Evolutionary conservation across 164 flowering plant species (phyloP).

Genomic region (Liriodendron chinense): DNA sequence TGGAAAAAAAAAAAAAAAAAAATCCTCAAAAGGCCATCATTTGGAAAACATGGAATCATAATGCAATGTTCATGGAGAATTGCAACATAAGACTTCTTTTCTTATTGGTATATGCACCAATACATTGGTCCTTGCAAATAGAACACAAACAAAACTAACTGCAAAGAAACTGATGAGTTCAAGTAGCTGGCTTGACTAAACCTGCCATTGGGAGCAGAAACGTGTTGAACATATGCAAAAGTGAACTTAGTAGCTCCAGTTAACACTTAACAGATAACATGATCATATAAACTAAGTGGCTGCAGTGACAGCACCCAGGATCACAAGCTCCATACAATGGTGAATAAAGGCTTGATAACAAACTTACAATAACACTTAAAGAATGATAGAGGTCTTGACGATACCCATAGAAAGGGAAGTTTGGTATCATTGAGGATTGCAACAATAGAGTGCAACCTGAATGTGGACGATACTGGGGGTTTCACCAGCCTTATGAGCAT

Average conservation of each 20-base stretch:
- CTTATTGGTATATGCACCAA: not conserved
- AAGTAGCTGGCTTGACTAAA: too few species aligned
- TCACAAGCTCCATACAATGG: not conserved
- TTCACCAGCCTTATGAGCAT: too few species aligned
- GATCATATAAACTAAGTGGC: not conserved
- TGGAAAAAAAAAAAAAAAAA: slow-evolving; percentile 20
- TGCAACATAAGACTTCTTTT: not conserved
- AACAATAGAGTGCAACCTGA: too few species aligned
- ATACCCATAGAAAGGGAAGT: too few species aligned
- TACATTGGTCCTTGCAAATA: not conserved
- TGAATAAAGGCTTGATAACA: not conserved
- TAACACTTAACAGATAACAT: not conserved
- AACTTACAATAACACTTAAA: too few species aligned
- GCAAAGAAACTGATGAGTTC: not conserved
- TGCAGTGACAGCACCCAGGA: not conserved
- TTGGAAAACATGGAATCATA: not conserved
- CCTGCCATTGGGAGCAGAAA: too few species aligned
- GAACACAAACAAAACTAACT: not conserved
- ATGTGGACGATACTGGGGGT: too few species aligned
- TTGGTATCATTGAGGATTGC: too few species aligned
- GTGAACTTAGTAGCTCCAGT: too few species aligned
- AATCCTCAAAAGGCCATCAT: slow-evolving; percentile 3
- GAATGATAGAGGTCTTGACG: too few species aligned
- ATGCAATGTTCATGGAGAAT: not conserved
- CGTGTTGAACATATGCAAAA: too few species aligned